A percentile compares a stretch with the other conserved stretches of the same genome.
These are phyloP conservation scores for Epichloe sibirici DNA, from an alignment of 2,329 filamentous ascomycete genomes.

Conservation along the genomic window DNA sequence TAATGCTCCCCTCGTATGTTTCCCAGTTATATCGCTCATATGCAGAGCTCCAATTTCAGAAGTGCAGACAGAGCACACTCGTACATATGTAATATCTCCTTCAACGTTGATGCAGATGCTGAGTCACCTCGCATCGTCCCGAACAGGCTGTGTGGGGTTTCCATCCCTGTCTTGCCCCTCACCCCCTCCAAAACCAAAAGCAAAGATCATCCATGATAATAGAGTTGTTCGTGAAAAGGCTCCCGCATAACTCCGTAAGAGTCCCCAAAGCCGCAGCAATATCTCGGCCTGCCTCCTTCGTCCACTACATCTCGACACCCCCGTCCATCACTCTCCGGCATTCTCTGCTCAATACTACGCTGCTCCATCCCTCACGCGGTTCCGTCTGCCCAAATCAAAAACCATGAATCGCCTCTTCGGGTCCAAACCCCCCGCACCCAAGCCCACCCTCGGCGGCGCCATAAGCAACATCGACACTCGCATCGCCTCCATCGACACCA, in stretches of 20 bases:
- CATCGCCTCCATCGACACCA: constrained; percentile 82
- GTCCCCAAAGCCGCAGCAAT: neutral
- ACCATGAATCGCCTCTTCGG: constrained; percentile 95
- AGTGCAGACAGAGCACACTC: too few species aligned
- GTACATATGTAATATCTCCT: neutral
- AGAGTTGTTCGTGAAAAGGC: neutral
- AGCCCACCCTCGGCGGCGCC: constrained; percentile 74
- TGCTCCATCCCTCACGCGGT: neutral
- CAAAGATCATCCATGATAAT: neutral
- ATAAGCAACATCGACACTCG: constrained; percentile 78
- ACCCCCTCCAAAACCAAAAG: neutral
- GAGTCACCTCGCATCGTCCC: neutral
- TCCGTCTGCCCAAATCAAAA: constrained; percentile 6
- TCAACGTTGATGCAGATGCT: neutral
- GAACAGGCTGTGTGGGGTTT: neutral
- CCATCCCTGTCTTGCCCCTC: neutral
- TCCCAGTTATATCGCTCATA: too few species aligned
- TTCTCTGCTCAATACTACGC: neutral
- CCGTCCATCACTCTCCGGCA: neutral
- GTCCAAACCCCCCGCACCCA: constrained; percentile 71
- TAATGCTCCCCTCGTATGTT: too few species aligned
- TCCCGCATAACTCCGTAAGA: neutral
- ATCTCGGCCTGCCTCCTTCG: neutral
- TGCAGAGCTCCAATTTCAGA: too few species aligned
- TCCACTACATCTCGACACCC: neutral